Conservation (phyloP, 2,329 filamentous ascomycete species). For the Ceratocystis albifundus region DNA sequence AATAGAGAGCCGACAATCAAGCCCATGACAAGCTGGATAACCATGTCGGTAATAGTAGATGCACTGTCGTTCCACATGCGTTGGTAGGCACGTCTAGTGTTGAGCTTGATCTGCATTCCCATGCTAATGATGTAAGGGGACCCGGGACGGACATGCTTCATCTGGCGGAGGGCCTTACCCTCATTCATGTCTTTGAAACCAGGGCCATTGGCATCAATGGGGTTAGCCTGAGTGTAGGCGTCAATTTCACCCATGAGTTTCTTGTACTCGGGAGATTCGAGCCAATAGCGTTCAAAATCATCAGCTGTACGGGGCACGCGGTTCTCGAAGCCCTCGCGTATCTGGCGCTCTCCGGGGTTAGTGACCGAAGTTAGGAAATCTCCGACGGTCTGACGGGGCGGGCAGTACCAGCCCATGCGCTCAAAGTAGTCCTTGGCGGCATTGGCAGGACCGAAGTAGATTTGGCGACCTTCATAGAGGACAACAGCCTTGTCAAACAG, state of each 20-base stretch:
- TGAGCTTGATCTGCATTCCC: constrained; percentile 42
- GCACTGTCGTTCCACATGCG: constrained; percentile 42
- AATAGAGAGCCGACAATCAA: constrained; percentile 53
- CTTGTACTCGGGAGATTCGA: constrained; percentile 36
- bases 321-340: constrained; percentile 47
- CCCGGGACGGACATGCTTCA: constrained; percentile 41
- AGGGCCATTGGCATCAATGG: constrained; percentile 33
- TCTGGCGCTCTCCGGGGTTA: constrained; percentile 48
- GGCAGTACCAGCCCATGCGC: constrained; percentile 56
- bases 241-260: constrained; percentile 39
- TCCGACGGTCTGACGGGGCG: constrained; percentile 52
- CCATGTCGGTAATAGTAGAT: constrained; percentile 36
- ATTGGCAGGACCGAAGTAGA: constrained; percentile 57
- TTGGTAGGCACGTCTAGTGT: constrained; percentile 41
- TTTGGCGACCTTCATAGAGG: constrained; percentile 64
- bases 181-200: constrained; percentile 35
- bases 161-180: constrained; percentile 40
- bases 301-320: constrained; percentile 55
- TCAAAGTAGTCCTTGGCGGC: constrained; percentile 55
- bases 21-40: constrained; percentile 43
- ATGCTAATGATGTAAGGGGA: constrained; percentile 49
- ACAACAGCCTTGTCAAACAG: constrained; percentile 65
- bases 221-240: constrained; percentile 38
- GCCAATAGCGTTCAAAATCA: constrained; percentile 49
- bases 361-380: constrained; percentile 62